Percentiles rank a stretch among this genome's conserved stretches.
Evolutionary conservation across 1,284 basidiomycete genomes (phyloP).

Genomic region (Ustilago xerochloae): DNA sequence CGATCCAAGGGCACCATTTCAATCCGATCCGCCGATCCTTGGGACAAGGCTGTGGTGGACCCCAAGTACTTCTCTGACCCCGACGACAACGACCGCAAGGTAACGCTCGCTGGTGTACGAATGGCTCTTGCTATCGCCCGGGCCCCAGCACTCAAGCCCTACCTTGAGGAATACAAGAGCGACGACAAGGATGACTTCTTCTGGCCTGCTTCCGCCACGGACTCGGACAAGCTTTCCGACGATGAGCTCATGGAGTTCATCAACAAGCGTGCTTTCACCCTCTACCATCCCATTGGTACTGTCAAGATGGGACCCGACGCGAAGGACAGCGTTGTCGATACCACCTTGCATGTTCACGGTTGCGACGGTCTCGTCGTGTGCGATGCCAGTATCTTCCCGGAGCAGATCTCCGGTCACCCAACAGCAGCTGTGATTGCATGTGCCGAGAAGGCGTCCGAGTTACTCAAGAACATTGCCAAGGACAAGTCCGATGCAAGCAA

Average conservation of each 20-base stretch:
- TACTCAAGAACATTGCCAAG: constrained; percentile 27
- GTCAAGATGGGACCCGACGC: constrained; percentile 43
- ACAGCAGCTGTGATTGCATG: constrained; percentile 49
- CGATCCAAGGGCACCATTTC: constrained; percentile 46
- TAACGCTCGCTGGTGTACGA: constrained; percentile 47
- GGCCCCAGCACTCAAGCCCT: constrained; percentile 35
- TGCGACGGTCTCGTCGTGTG: constrained; percentile 51
- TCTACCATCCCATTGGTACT: constrained; percentile 75
- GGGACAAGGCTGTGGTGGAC: constrained; percentile 50
- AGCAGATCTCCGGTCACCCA: constrained; percentile 57
- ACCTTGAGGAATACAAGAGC: constrained; percentile 43
- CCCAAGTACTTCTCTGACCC: constrained; percentile 50
- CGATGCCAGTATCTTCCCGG: constrained; percentile 58
- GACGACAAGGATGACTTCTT: constrained; percentile 43
- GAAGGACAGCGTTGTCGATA: constrained; percentile 45
- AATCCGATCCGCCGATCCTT: constrained; percentile 37
- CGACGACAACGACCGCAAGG: constrained; percentile 55
- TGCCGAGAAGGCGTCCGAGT: constrained; percentile 49
- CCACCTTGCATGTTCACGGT: constrained; percentile 46
- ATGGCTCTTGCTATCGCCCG: constrained; percentile 37
- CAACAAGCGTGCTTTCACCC: constrained; percentile 72
- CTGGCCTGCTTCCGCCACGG: constrained; percentile 41
- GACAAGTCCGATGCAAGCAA: constrained; percentile 16
- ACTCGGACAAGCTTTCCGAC: constrained; percentile 58
- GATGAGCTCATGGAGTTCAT: constrained; percentile 67